phyloP scores from a whole-genome alignment of 371 early-diverging fungal genomes.

The Mucor plumbeus region DNA sequence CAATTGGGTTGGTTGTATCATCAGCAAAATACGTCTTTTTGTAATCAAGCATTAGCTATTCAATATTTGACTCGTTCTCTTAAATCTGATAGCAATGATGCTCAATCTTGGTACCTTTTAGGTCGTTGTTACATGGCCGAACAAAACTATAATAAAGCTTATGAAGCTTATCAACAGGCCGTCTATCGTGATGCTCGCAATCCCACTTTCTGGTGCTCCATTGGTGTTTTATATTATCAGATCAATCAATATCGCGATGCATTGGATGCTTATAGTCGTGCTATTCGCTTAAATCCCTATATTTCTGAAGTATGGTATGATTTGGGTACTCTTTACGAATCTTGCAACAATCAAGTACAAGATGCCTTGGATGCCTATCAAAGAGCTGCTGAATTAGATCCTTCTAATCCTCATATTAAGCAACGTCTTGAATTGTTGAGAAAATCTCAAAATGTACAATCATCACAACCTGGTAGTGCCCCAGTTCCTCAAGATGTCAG shows the following conservation, averaged over 20 bases:
- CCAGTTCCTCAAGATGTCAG: slow-evolving; percentile 70
- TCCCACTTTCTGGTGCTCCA: slow-evolving; percentile 96
- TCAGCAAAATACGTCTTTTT: slow-evolving; percentile 74
- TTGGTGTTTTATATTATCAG: slow-evolving; percentile 95
- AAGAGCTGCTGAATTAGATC: slow-evolving; percentile 87
- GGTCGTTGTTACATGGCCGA: slow-evolving; percentile 96
- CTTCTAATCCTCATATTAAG: slow-evolving; percentile 78
- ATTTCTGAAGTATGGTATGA: slow-evolving; percentile 96
- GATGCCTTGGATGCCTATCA: slow-evolving; percentile 96
- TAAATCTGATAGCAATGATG: slow-evolving; percentile 83
- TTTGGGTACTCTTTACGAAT: slow-evolving; percentile 93
- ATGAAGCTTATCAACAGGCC: slow-evolving; percentile 96
- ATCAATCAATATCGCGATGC: slow-evolving; percentile 95
- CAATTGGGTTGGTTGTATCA: slow-evolving; percentile 95
- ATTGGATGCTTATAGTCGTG: slow-evolving; percentile 93
- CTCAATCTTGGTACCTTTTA: slow-evolving; percentile 92
- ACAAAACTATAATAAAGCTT: slow-evolving; percentile 91
- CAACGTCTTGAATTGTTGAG: slow-evolving; percentile 75
- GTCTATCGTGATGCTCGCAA: slow-evolving; percentile 92
- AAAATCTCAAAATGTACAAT: slow-evolving; percentile 34
- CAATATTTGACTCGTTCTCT: slow-evolving; percentile 78
- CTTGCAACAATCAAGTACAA: slow-evolving; percentile 93
- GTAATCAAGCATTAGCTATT: slow-evolving; percentile 83
- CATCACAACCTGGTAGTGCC: slow-evolving; percentile 40
- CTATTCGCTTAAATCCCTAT: slow-evolving; percentile 89